These are phyloP conservation scores for Elaeagnus macrophylla DNA, from an alignment of 306 rosid species.

Conservation along the genomic window DNA sequence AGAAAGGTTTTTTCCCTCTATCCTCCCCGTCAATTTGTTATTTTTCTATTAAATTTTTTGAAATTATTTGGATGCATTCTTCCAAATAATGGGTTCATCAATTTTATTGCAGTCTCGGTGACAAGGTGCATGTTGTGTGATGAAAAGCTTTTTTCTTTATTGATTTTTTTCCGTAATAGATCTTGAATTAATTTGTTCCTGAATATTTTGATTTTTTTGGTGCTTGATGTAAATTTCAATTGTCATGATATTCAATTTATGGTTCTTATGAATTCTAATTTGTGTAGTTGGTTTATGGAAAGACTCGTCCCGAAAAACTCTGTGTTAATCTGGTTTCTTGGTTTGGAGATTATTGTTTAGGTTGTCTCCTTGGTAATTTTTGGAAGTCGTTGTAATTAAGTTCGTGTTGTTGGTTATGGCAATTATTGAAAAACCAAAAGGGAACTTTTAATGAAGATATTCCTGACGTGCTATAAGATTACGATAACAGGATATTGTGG, in stretches of 20 bases:
- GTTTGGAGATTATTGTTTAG: no score
- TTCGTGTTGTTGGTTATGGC: no score
- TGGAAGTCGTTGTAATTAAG: no score
- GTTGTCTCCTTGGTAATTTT: no score
- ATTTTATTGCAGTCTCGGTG: background rate
- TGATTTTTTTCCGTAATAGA: background rate
- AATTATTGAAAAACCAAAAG: no score
- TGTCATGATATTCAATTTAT: background rate
- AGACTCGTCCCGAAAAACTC: no score
- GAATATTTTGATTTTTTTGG: background rate
- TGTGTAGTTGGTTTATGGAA: no score
- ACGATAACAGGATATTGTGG: no score
- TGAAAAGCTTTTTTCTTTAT: background rate
- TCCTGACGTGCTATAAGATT: no score
- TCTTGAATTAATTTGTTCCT: background rate
- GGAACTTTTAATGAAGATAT: no score
- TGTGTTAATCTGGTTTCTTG: no score
- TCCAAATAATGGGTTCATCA: background rate
- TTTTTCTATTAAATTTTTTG: background rate
- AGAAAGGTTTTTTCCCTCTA: conserved; percentile 40
- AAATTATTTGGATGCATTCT: background rate
- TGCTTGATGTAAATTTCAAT: background rate
- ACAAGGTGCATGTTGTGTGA: background rate
- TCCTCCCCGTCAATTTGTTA: no score
- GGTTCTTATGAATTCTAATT: background rate